Conservation (phyloP, 2,329 filamentous ascomycete genomes). For the Canariomyces notabilis region DNA sequence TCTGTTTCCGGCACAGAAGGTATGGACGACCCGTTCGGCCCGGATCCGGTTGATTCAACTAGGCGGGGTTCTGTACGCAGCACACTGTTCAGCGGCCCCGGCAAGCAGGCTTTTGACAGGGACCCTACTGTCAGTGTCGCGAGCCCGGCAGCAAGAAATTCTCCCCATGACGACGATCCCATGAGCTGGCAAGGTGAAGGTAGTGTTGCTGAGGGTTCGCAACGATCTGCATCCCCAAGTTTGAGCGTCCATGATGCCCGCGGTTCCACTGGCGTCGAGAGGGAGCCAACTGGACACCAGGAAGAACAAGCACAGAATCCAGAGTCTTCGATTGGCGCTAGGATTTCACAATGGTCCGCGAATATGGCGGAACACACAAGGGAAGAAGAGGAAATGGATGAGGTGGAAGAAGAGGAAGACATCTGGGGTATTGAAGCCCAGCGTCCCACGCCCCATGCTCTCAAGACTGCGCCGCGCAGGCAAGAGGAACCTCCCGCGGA, state of each 20-base stretch:
- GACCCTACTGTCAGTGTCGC: slow-evolving; percentile 18
- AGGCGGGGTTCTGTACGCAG: slow-evolving; percentile 11
- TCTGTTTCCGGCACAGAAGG: slow-evolving; percentile 9
- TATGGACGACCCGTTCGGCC: slow-evolving; percentile 26
- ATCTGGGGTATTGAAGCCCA: slow-evolving; percentile 56
- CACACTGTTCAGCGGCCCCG: slow-evolving; percentile 15
- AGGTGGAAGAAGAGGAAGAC: slow-evolving; percentile 39
- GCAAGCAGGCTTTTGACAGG: neutral
- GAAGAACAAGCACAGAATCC: neutral
- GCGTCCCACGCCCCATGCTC: slow-evolving; percentile 37
- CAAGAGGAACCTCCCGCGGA: slow-evolving; percentile 18
- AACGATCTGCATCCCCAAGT: slow-evolving; percentile 10
- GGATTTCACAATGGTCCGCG: neutral
- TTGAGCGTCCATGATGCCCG: slow-evolving; percentile 9
- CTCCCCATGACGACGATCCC: slow-evolving; percentile 27
- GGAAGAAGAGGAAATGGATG: slow-evolving; percentile 27
- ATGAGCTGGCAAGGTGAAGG: slow-evolving; percentile 41
- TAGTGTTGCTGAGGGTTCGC: slow-evolving; percentile 7
- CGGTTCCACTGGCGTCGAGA: neutral
- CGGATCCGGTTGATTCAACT: slow-evolving; percentile 14
- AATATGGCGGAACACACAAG: slow-evolving; percentile 2
- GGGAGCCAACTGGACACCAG: neutral
- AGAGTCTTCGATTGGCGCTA: neutral
- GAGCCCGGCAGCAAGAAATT: slow-evolving; percentile 31
- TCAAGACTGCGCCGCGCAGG: slow-evolving; percentile 15